Evolutionary conservation across 2,329 filamentous ascomycete genomes (phyloP), one percentile per base, ranked within the genome.

Genomic region (Didymella segeticola): DNA sequence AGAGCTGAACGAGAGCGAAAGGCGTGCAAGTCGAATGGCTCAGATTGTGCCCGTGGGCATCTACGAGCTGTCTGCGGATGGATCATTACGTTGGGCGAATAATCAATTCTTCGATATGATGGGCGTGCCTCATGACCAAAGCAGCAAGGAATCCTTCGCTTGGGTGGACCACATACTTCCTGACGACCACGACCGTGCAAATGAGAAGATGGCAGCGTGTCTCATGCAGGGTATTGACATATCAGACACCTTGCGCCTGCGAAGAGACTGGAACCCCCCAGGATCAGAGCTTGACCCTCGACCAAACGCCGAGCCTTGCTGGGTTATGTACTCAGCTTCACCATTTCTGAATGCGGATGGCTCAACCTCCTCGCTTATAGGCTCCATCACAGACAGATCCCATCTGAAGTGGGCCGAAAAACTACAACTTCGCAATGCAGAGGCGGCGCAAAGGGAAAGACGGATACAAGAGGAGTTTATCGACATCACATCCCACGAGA

Each of bases 341-440:
- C 52, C 47, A 7, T 36, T 47, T 46, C 45, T 43, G 19, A 34
- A 30, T 1, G 5, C 36, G 8, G 29, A 47, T 14, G 27, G 34
- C 22, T 34, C 37, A 10, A 22, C 33, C 12, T 25, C 23, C 11
- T 53, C 43, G 2, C 43, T 53, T 14, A 67, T 68, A 39, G 72
- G 72, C 8, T 67, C 65, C 4, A 57, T 74, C 15, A 66, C 68
- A 2, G 69, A 74, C 31, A 71, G 74, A 17, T 70, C 67, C 12
- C 63, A 68, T 5, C 63, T 73, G 20, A 73, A 73, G 47, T 71
- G 70, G 66, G 65, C 67, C 9, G 67, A 72, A 38, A 52, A 59
- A 11, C 51, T 66, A 23, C 68, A 69, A 34, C 64, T 51, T 15
- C 39, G 39, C 26, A 51, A 45, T 25, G 48, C 48, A 4, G 58